phyloP scores from a whole-genome alignment of 345 rosid genomes.

The Gossypium turneri region DNA sequence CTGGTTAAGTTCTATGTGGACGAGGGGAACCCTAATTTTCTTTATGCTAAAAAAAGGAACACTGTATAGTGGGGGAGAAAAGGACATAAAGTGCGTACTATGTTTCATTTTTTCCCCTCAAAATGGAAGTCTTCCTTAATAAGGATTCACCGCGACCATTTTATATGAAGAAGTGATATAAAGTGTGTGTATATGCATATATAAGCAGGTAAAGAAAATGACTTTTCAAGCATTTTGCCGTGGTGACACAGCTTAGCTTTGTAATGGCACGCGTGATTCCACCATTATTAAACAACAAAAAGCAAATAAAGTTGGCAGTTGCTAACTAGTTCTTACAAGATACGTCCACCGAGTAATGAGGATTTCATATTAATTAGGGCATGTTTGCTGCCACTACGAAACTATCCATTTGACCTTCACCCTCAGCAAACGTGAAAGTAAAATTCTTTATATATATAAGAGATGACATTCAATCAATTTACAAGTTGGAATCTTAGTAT shows the following conservation, averaged over 20 bases:
- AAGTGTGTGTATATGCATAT: not conserved
- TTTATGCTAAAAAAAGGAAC: not conserved
- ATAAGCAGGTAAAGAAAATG: not conserved
- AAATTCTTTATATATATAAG: too few relatives aligned
- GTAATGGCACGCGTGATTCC: conserved; percentile 4
- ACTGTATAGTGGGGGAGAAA: not conserved
- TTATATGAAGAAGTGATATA: not conserved
- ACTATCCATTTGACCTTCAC: too few relatives aligned
- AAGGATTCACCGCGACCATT: not conserved
- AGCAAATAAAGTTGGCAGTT: not conserved
- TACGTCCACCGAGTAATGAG: not conserved
- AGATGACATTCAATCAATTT: too few relatives aligned
- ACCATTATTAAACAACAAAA: not conserved
- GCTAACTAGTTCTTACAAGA: not conserved
- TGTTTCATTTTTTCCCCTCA: not conserved
- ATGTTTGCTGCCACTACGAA: not conserved
- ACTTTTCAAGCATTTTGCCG: not conserved
- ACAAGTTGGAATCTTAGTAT: too few relatives aligned
- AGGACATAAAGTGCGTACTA: not conserved
- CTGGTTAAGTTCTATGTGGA: not conserved
- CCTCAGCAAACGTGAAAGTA: too few relatives aligned
- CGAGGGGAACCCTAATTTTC: not conserved
- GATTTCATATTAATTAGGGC: not conserved
- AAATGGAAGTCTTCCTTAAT: conserved; percentile 2
- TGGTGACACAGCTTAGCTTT: not conserved